phyloP scores from a whole-genome alignment of 768 basidiomycete genomes.

The Daedalea quercina region DNA sequence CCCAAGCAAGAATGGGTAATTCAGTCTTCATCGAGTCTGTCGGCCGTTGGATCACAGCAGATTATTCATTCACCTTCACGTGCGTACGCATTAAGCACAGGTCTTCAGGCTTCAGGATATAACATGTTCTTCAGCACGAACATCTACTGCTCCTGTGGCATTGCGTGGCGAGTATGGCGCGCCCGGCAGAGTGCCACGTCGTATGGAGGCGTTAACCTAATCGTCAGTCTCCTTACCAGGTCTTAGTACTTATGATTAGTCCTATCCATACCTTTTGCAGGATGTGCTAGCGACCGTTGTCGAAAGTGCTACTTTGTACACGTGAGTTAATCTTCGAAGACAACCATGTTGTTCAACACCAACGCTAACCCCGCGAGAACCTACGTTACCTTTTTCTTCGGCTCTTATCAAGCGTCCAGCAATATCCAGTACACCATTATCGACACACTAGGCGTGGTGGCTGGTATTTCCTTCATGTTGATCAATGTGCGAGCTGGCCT shows the following conservation, averaged over 20 bases:
- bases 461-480: slow-evolving; percentile 9
- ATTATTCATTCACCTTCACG: background rate
- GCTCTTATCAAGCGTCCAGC: background rate
- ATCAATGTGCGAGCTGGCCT: slow-evolving; percentile 11
- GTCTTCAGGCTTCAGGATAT: background rate
- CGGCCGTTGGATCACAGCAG: background rate
- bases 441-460: background rate
- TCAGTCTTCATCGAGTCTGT: background rate
- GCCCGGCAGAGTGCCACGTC: background rate
- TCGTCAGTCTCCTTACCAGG: background rate
- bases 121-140: background rate
- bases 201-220: background rate
- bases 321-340: background rate
- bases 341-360: too few relatives aligned
- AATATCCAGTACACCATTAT: background rate
- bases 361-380: background rate
- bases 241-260: background rate
- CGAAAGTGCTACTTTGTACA: background rate
- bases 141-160: background rate
- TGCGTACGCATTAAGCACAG: background rate
- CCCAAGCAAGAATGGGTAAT: background rate
- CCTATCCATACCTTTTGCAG: background rate
- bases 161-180: background rate
- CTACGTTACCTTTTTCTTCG: background rate
- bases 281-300: background rate